A percentile compares a stretch with the other conserved stretches of the same genome.
phyloP scores from a whole-genome alignment of 192 early-diverging fungal species.

The Coemansia interrupta region DNA sequence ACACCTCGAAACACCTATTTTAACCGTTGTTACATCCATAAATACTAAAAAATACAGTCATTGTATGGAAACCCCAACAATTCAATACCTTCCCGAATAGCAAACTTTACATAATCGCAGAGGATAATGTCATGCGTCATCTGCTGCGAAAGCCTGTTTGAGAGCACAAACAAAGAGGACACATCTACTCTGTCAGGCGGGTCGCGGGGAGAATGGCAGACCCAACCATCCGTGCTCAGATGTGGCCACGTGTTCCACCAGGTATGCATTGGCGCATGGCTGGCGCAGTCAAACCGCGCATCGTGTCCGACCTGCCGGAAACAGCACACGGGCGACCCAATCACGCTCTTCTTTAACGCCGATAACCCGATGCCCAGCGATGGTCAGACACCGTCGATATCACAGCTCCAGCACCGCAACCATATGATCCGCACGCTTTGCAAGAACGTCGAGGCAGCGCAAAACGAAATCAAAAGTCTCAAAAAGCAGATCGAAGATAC shows the following conservation, averaged over 20 bases:
- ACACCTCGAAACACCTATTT: too few species aligned
- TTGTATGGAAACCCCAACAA: too few species aligned
- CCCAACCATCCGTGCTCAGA: slow-evolving; percentile 25
- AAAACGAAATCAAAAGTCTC: slow-evolving; percentile 19
- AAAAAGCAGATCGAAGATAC: slow-evolving; percentile 3
- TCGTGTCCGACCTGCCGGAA: slow-evolving; percentile 45
- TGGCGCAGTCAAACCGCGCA: slow-evolving; percentile 18
- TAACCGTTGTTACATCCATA: too few species aligned
- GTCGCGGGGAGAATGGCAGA: slow-evolving; percentile 12
- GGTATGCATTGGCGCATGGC: slow-evolving; percentile 39
- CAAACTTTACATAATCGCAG: not conserved
- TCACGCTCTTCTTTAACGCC: slow-evolving; percentile 32
- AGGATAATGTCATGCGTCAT: slow-evolving; percentile 46
- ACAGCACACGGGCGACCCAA: slow-evolving; percentile 21
- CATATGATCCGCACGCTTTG: slow-evolving; percentile 41
- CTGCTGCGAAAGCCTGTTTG: slow-evolving; percentile 41
- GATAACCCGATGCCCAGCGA: not conserved
- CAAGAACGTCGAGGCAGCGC: slow-evolving; percentile 23
- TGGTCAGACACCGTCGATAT: not conserved
- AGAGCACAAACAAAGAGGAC: slow-evolving; percentile 7
- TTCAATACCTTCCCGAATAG: too few species aligned
- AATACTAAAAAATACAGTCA: too few species aligned
- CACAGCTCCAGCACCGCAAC: slow-evolving; percentile 18
- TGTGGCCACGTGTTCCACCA: slow-evolving; percentile 52
- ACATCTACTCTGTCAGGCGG: not conserved